phyloP scores from a whole-genome alignment of 169 alveolate species.

The Plasmodium falciparum region DNA sequence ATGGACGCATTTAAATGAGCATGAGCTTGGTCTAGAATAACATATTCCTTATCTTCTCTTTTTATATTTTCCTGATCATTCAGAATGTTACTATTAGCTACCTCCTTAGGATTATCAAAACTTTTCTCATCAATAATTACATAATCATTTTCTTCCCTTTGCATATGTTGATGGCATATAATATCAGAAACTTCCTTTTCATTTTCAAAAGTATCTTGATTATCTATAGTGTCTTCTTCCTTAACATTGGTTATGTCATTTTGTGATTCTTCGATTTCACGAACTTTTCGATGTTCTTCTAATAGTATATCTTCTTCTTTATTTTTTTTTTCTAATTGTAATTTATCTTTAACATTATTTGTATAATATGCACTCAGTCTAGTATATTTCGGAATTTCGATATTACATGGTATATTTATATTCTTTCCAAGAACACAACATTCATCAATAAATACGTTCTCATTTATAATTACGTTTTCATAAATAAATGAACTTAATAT shows the following conservation, averaged over 20 bases:
- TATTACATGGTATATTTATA: slow-evolving; percentile 33
- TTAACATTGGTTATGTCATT: too few species aligned
- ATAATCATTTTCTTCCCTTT: slow-evolving; percentile 3
- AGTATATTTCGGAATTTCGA: slow-evolving; percentile 18
- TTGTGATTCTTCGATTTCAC: too few species aligned
- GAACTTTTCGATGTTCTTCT: background rate
- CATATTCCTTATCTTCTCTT: slow-evolving; percentile 1
- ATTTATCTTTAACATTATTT: slow-evolving; percentile 22
- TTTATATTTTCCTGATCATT: background rate
- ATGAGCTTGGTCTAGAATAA: background rate
- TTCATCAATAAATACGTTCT: slow-evolving; percentile 52
- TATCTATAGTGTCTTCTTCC: too few species aligned
- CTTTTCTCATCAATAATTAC: background rate
- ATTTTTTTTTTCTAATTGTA: slow-evolving; percentile 4
- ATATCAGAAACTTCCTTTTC: background rate
- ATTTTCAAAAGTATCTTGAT: background rate
- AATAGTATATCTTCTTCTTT: background rate
- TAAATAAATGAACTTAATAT: slow-evolving; percentile 53
- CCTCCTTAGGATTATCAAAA: too few species aligned
- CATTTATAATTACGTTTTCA: slow-evolving; percentile 45
- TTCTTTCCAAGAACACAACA: slow-evolving; percentile 62
- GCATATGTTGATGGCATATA: background rate
- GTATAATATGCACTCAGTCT: slow-evolving; percentile 26
- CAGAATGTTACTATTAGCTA: too few species aligned
- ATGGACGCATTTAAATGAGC: background rate